These are phyloP conservation scores for Chrysosporium keratinophilum DNA, from an alignment of 2,329 filamentous ascomycete genomes.

Conservation along the genomic window DNA sequence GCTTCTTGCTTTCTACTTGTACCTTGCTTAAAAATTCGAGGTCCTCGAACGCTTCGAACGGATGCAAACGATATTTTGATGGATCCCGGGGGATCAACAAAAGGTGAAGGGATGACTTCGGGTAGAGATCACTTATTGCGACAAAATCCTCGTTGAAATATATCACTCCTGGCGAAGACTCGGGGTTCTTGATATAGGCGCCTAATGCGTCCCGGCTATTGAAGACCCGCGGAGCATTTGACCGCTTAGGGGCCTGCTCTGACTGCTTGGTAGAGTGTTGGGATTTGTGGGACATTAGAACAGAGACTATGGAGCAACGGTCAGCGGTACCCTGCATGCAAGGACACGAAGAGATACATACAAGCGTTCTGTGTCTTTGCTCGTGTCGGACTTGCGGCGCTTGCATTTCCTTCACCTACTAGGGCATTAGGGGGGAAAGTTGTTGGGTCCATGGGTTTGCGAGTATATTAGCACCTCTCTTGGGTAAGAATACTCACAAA, in stretches of 20 bases:
- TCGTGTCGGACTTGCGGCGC: background rate
- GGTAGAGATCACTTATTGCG: conserved; percentile 70
- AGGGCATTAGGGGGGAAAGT: too few relatives aligned
- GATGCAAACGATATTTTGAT: conserved; percentile 53
- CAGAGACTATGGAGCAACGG: conserved; percentile 35
- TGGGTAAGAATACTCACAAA: too few relatives aligned
- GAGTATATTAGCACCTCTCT: too few relatives aligned
- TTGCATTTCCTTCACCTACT: background rate
- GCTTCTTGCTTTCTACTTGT: conserved; percentile 48
- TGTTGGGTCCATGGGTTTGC: background rate
- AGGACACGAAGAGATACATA: background rate
- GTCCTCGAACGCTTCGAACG: conserved; percentile 67
- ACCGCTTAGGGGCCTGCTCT: background rate
- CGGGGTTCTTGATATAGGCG: conserved; percentile 55
- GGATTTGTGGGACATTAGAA: conserved; percentile 45
- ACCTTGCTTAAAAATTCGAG: conserved; percentile 56
- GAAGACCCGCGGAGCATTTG: conserved; percentile 24
- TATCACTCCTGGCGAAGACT: conserved; percentile 48
- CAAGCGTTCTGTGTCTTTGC: background rate
- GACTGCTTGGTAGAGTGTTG: conserved; percentile 24
- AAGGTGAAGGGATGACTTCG: conserved; percentile 74
- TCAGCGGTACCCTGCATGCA: too few relatives aligned
- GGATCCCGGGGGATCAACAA: conserved; percentile 73
- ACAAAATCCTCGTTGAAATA: conserved; percentile 60
- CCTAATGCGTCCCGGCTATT: conserved; percentile 52